Base-by-base conservation (phyloP, 352 stramenopile species). In the Globisporangium viniferum region DNA sequence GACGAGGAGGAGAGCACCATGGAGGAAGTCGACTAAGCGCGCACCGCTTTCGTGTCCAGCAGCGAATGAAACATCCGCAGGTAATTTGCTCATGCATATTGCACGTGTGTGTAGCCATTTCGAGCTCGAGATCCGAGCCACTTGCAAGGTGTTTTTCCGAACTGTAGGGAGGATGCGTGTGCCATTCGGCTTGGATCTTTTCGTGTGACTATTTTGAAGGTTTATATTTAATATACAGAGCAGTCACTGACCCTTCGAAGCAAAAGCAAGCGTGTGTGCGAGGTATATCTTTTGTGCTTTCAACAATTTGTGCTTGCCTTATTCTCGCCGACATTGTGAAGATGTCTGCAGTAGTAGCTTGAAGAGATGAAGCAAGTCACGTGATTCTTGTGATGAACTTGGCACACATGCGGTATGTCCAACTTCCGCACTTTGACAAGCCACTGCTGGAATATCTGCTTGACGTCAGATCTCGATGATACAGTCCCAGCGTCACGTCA, bases 1-100 rank as follows among this genome's bases (percentile, higher is more conserved):
- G 94, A 91, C 56, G 92, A 97, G 73, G 97, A 99, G 72, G 97
- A 98, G 73, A 98, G 89, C 74, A 98, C 94, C 65, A 99, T 99
- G 97, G 97, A 99, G 84, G 91, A 98, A 77, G 97, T 99, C 72
- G 97, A 99, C 77, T 99, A 99, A 98, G 74, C 62, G 63, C 24
- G 46, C 20, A 7, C 27, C 5, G 2, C 39, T n/a, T 46, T 64
- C 29, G 55, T 59, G n/a, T 39, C 15, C 44, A 57, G 41, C 27
- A 39, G 41, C 27, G 59, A 44, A 44, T 59, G 46, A 39, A 39
- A 49, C 61, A 59, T 29, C 48, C 24, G 36, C 35, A 41, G 22
- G 29, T 27, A 33, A 33, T 64, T 62, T 31, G 35, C n/a, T 39
- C n/a, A 31, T 49, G 59, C 48, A n/a, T 59, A 18, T 60, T 36